These are phyloP conservation scores for Penicilliopsis zonata DNA, from an alignment of 495 filamentous ascomycete species.

Conservation along the genomic window DNA sequence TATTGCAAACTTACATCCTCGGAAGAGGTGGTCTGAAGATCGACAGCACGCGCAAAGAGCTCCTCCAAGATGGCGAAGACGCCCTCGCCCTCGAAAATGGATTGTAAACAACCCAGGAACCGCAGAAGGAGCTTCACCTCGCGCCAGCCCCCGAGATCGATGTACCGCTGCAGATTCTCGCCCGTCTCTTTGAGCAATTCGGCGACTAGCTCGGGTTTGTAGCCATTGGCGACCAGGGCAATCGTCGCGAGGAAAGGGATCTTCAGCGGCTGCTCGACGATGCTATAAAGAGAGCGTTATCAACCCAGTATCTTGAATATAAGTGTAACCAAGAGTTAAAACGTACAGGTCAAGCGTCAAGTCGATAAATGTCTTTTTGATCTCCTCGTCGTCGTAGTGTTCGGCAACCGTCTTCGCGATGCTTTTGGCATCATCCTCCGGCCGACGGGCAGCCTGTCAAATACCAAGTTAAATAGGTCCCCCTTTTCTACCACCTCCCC, in stretches of 20 bases:
- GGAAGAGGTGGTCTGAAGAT: conserved; percentile 79
- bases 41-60: conserved; percentile 71
- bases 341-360: conserved; percentile 62
- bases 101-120: conserved; percentile 73
- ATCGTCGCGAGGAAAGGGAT: conserved; percentile 84
- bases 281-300: conserved; percentile 13
- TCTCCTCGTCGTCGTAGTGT: conserved; percentile 68
- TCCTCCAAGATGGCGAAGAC: conserved; percentile 77
- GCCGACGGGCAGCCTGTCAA: conserved; percentile 52
- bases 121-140: conserved; percentile 84
- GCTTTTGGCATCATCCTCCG: conserved; percentile 66
- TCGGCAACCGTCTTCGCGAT: conserved; percentile 69
- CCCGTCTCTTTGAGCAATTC: conserved; percentile 54
- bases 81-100: conserved; percentile 68
- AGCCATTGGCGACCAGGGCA: conserved; percentile 59
- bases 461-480: too few relatives aligned
- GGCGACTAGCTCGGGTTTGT: conserved; percentile 57
- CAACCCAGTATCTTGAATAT: conserved; percentile 1
- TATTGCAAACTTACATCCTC: conserved; percentile 58
- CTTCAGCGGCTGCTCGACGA: conserved; percentile 89
- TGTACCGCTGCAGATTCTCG: conserved; percentile 42
- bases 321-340: neutral
- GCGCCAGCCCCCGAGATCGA: conserved; percentile 68
- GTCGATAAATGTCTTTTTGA: conserved; percentile 56
- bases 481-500: conserved; percentile 7